Base-by-base conservation (phyloP, 345 rosid species). In the Rhodamnia argentea region DNA sequence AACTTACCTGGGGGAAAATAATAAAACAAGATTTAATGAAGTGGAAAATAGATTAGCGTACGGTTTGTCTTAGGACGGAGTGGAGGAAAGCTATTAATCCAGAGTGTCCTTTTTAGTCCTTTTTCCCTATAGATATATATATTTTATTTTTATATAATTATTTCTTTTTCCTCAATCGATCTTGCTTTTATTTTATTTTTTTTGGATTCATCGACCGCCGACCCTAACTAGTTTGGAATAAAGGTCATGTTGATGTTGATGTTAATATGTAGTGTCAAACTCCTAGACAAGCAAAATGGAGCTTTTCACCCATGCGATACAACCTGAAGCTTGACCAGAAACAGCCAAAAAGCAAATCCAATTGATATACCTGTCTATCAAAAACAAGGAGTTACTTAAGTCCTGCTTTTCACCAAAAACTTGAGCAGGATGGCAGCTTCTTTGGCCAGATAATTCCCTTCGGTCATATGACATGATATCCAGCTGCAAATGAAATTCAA, bases 361-460 rank as follows among this genome's bases (percentile, higher is more conserved):
- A 52, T 32, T 62, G 23, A 37, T 10, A 64, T 90, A 94, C 98
- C 92, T 89, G 57, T 89, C 95, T 62, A 88, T 87, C 44, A 91
- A 84, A 51, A 81, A 42, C 24, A 90, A 58, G 10, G 91, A 52
- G 86, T 88, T 86, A 20, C 59, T 88, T 83, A 70, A 83, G 87
- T 90, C 93, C 84, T 86, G 83, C 81, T 89, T 83, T n/a, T 53
- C 57, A 83, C 90, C 92, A 83, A 94, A 90, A 89, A 92, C 94
- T 89, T 95, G 89, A 84, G 92, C 74, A 47, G 96, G 99, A 85
- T 89, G 92, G 85, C 96, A 93, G 51, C 88, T 89, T 86, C 90
- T 93, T 88, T 96, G 99, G 83, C 98, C 98, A 83, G 97, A 96
- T 54, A 96, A 83, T 87, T 94, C 93, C 90, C 84, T 91, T 91